A percentile compares a stretch with the other conserved stretches of the same genome.
phyloP scores from a whole-genome alignment of 257 asterid genomes.

The Eustoma russellianum region DNA sequence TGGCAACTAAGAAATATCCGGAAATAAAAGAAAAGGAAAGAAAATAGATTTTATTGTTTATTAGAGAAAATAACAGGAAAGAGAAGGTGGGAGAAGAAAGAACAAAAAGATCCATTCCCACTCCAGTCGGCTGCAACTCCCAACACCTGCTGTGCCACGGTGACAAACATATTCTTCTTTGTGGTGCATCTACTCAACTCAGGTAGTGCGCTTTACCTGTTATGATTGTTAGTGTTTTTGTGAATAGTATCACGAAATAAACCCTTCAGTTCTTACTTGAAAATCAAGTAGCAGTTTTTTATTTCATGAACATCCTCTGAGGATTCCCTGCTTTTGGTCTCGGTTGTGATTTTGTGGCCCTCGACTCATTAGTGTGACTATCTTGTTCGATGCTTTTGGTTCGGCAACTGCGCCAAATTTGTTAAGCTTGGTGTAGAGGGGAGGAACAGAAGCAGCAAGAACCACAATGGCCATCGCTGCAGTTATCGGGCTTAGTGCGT shows the following conservation, averaged over 20 bases:
- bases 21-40: not conserved
- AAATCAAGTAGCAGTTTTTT: too few relatives aligned
- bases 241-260: not conserved
- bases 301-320: too few relatives aligned
- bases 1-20: slow-evolving; percentile 19
- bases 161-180: not conserved
- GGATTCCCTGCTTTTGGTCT: not conserved
- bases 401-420: slow-evolving; percentile 20
- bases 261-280: not conserved
- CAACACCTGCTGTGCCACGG: slow-evolving; percentile 6
- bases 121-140: slow-evolving; percentile 16
- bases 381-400: slow-evolving; percentile 5
- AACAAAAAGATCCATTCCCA: slow-evolving; percentile 1
- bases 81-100: not conserved
- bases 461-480: slow-evolving; percentile 70
- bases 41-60: not conserved
- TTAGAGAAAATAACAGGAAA: not conserved
- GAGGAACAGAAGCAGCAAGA: not conserved
- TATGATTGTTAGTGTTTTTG: not conserved
- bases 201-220: slow-evolving; percentile 4
- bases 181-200: not conserved
- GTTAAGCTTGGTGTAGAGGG: slow-evolving; percentile 4
- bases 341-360: too few relatives aligned
- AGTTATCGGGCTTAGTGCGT: slow-evolving; percentile 62
- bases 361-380: too few relatives aligned